A percentile compares a stretch with the other conserved stretches of the same genome.
phyloP scores from a whole-genome alignment of 2,329 filamentous ascomycete genomes.

The Pseudocercospora eumusae region DNA sequence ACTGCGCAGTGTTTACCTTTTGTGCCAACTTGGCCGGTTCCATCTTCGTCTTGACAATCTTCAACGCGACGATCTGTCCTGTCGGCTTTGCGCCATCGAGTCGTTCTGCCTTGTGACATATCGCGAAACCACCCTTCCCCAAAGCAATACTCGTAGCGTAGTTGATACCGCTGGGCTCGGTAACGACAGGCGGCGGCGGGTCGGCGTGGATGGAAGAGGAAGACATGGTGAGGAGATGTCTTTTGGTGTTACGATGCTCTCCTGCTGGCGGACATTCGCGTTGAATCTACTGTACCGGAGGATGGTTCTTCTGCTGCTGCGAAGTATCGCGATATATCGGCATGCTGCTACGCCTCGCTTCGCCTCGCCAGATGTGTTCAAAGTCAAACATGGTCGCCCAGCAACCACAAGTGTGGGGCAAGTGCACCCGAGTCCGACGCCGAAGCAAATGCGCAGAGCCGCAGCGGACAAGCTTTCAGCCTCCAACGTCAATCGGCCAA shows the following conservation, averaged over 20 bases:
- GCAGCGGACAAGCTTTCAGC: constrained; percentile 2
- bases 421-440: not conserved
- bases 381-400: constrained; percentile 1
- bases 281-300: not conserved
- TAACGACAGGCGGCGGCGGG: constrained; percentile 58
- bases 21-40: constrained; percentile 76
- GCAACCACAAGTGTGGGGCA: not conserved
- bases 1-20: constrained; percentile 58
- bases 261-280: constrained; percentile 10
- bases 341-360: not conserved
- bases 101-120: constrained; percentile 73
- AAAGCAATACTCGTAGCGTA: constrained; percentile 74
- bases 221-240: constrained; percentile 25
- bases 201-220: constrained; percentile 52
- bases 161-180: constrained; percentile 68
- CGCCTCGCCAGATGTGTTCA: not conserved
- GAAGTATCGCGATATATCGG: too few relatives aligned
- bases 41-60: constrained; percentile 83
- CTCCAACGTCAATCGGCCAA: not conserved
- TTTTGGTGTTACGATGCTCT: constrained; percentile 16
- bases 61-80: constrained; percentile 70
- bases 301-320: not conserved
- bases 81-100: constrained; percentile 57
- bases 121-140: constrained; percentile 79
- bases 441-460: constrained; percentile 1